Evolutionary conservation across 2,329 filamentous ascomycete species (phyloP).

Genomic region (Purpureocillium takamizusanense): DNA sequence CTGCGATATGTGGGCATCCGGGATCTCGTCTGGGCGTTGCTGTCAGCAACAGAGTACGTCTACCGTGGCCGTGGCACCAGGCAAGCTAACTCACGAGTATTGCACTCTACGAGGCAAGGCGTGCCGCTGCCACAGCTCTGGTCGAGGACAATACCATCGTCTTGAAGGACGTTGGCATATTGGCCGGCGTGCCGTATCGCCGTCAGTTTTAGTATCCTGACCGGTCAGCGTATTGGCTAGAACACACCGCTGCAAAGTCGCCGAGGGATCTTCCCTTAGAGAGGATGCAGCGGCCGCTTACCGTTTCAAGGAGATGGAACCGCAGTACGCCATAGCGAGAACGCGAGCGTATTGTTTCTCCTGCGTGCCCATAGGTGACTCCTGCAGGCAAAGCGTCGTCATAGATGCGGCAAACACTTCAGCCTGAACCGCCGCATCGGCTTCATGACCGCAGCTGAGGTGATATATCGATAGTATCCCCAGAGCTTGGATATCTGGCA

Average conservation of each 20-base stretch:
- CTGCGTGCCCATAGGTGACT: not conserved
- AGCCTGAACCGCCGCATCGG: slow-evolving; percentile 3
- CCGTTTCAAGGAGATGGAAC: slow-evolving; percentile 6
- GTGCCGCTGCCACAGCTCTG: too few relatives aligned
- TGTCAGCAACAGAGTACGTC: too few relatives aligned
- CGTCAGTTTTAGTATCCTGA: too few relatives aligned
- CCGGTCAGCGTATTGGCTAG: too few relatives aligned
- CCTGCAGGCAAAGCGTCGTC: not conserved
- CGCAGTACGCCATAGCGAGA: slow-evolving; percentile 3
- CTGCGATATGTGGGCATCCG: not conserved
- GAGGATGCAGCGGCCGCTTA: not conserved
- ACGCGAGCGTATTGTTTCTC: slow-evolving; percentile 4
- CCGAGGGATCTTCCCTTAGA: too few relatives aligned
- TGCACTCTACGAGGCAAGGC: too few relatives aligned
- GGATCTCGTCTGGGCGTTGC: too few relatives aligned
- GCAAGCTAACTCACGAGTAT: not conserved
- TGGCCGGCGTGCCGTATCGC: too few relatives aligned
- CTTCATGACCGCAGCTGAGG: slow-evolving; percentile 2
- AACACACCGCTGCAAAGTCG: too few relatives aligned
- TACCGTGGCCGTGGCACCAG: not conserved
- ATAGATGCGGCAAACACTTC: slow-evolving; percentile 2
- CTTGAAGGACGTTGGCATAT: too few relatives aligned
- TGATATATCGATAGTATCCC: slow-evolving; percentile 6
- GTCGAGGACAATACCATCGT: too few relatives aligned
- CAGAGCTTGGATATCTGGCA: slow-evolving; percentile 7